A percentile compares a stretch with the other conserved stretches of the same genome.
phyloP scores from a whole-genome alignment of 1,139 yeast species.

The Diutina sp. region DNA sequence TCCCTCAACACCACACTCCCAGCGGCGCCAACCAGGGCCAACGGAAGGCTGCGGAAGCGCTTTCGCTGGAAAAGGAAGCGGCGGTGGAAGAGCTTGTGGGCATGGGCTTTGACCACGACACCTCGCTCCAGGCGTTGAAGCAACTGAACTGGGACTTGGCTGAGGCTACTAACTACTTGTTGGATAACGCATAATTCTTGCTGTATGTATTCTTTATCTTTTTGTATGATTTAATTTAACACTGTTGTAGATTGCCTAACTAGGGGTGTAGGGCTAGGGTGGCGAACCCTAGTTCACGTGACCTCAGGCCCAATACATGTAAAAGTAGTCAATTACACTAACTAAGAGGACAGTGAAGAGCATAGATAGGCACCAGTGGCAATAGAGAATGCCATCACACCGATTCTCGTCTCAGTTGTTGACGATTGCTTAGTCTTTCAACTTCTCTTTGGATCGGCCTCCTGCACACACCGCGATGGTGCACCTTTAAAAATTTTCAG shows the following conservation, averaged over 20 bases:
- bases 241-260: background rate
- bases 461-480: background rate
- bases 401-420: too few species aligned
- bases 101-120: constrained; percentile 72
- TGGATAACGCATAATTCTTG: constrained; percentile 64
- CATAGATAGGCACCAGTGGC: too few species aligned
- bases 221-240: background rate
- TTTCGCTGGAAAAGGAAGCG: constrained; percentile 3
- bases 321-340: too few species aligned
- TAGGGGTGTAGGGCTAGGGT: background rate
- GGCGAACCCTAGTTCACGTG: background rate
- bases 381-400: too few species aligned
- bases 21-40: background rate
- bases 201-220: background rate
- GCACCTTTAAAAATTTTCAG: background rate
- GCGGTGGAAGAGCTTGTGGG: constrained; percentile 62
- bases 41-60: constrained; percentile 12
- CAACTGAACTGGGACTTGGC: constrained; percentile 65
- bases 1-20: constrained; percentile 3
- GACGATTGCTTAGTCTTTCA: too few species aligned
- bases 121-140: constrained; percentile 57
- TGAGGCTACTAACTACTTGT: constrained; percentile 70
- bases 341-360: too few species aligned
- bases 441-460: too few species aligned
- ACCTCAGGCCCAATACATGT: background rate